phyloP scores from a whole-genome alignment of 2,329 filamentous ascomycete species.

The Penicillium sp. region DNA sequence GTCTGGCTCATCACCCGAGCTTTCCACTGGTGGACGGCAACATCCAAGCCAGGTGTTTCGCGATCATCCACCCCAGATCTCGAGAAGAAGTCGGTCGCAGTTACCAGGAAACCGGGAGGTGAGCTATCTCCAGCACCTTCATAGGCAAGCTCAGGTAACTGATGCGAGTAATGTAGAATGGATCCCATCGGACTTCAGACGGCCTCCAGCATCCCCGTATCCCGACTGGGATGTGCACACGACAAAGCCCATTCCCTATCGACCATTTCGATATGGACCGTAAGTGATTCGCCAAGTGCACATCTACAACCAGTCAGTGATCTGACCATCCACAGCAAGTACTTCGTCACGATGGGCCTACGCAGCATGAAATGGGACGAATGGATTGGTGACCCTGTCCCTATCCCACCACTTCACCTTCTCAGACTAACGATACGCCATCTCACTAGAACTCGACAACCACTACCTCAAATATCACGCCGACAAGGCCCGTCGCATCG shows the following conservation, averaged over 20 bases:
- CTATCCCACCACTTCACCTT: too few relatives aligned
- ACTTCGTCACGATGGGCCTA: slow-evolving; percentile 68
- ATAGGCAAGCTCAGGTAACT: too few relatives aligned
- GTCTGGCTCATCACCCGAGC: too few relatives aligned
- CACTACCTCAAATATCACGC: slow-evolving; percentile 64
- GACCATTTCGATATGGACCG: slow-evolving; percentile 68
- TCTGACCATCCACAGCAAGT: slow-evolving; percentile 40
- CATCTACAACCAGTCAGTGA: too few relatives aligned
- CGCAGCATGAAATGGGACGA: slow-evolving; percentile 61
- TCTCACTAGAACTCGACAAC: slow-evolving; percentile 60
- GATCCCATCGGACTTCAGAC: slow-evolving; percentile 50
- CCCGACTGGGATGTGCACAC: slow-evolving; percentile 58
- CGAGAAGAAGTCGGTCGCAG: too few relatives aligned
- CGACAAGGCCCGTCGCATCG: slow-evolving; percentile 60
- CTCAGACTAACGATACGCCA: too few relatives aligned
- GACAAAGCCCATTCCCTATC: slow-evolving; percentile 67
- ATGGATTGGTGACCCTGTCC: slow-evolving; percentile 53
- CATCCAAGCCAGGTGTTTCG: too few relatives aligned
- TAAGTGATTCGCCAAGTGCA: too few relatives aligned
- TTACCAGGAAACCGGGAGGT: slow-evolving; percentile 43
- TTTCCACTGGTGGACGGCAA: too few relatives aligned
- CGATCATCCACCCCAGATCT: too few relatives aligned
- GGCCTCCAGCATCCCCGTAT: slow-evolving; percentile 54
- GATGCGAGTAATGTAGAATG: too few relatives aligned
- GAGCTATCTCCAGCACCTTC: too few relatives aligned